Percentiles rank a stretch among this genome's conserved stretches.
Evolutionary conservation across 306 rosid genomes (phyloP).

Genomic region (Lithocarpus polystachyus): DNA sequence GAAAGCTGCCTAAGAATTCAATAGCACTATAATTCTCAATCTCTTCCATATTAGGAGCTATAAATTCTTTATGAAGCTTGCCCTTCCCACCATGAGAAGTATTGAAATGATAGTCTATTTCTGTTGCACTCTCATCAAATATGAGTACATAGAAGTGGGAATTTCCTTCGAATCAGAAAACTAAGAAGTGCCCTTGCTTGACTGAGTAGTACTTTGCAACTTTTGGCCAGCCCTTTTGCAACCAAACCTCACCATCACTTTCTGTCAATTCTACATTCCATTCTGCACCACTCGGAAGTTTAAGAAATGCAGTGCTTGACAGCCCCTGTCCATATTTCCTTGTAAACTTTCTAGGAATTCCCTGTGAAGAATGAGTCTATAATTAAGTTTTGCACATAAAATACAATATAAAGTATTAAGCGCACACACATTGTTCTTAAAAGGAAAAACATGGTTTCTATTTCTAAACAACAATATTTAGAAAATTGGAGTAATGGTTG

Average conservation of each 20-base stretch:
- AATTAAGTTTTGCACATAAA: not conserved
- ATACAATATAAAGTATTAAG: not conserved
- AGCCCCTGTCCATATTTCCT: not conserved
- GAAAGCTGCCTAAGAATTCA: not conserved
- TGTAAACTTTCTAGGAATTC: not conserved
- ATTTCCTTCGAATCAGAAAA: constrained; percentile 17
- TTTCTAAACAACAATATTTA: too few relatives aligned
- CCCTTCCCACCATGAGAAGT: not conserved
- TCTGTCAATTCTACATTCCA: not conserved
- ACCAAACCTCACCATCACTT: not conserved
- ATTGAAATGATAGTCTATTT: not conserved
- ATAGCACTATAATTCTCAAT: not conserved
- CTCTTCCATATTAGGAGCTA: not conserved
- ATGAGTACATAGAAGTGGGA: constrained; percentile 18
- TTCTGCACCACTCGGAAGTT: constrained; percentile 7
- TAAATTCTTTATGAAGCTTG: not conserved
- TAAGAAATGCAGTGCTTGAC: not conserved
- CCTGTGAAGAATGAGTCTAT: not conserved
- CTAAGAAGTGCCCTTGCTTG: not conserved
- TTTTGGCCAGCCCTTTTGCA: constrained; percentile 8
- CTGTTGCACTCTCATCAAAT: too few relatives aligned
- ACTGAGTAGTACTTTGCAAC: not conserved
- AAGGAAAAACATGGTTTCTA: too few relatives aligned
- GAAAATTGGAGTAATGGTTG: too few relatives aligned
- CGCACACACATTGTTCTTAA: not conserved